phyloP scores from a whole-genome alignment of 208 protist genomes.

The Herpetomonas tarakana region DNA sequence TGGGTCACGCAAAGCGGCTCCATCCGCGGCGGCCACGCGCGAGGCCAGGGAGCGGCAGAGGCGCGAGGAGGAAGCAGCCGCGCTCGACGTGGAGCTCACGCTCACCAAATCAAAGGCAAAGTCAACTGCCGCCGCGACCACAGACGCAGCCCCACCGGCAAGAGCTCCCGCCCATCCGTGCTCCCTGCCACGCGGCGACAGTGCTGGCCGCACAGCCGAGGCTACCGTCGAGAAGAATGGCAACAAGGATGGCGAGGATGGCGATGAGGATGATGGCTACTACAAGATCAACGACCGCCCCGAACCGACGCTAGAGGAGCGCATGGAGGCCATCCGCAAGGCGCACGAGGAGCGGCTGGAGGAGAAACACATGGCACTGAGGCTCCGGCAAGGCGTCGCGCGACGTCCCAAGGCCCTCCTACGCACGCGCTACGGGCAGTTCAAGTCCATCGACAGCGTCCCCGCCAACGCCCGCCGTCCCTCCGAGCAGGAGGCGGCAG shows the following conservation, averaged over 20 bases:
- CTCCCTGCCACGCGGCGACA: conserved; percentile 4
- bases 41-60: not conserved
- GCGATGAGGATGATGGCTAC: conserved; percentile 19
- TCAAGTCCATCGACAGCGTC: conserved; percentile 25
- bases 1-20: conserved; percentile 13
- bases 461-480: not conserved
- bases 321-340: conserved; percentile 33
- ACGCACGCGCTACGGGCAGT: conserved; percentile 39
- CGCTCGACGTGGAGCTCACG: not conserved
- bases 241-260: conserved; percentile 6
- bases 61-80: not conserved
- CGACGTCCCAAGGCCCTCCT: conserved; percentile 55
- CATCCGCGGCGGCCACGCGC: not conserved
- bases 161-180: no score
- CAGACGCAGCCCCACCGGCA: no score
- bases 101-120: not conserved
- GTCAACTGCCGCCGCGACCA: not conserved
- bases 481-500: conserved; percentile 1
- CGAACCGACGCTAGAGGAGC: conserved; percentile 47
- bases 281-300: conserved; percentile 16
- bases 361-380: conserved; percentile 18
- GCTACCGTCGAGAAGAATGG: not conserved
- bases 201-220: conserved; percentile 2
- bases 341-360: conserved; percentile 34
- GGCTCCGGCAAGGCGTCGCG: conserved; percentile 41